Conservation (phyloP, 2,329 filamentous ascomycete species). For the Ophiocordyceps sinensis region DNA sequence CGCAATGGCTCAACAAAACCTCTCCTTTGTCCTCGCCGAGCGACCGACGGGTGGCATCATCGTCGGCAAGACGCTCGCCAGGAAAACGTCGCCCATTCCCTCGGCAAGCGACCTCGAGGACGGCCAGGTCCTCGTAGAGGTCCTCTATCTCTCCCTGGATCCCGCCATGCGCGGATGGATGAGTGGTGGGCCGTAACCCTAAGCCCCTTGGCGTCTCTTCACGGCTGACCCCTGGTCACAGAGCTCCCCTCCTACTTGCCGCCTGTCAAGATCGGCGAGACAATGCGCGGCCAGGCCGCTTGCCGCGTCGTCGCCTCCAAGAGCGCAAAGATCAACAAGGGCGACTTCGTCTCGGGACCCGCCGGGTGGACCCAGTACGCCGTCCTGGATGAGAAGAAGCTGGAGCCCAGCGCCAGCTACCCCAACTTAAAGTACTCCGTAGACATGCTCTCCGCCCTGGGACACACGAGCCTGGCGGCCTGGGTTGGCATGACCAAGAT, state of each 20-base stretch:
- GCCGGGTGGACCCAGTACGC: slow-evolving; percentile 55
- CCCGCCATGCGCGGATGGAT: slow-evolving; percentile 67
- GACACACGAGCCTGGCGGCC: slow-evolving; percentile 58
- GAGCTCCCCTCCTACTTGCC: slow-evolving; percentile 46
- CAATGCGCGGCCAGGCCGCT: slow-evolving; percentile 51
- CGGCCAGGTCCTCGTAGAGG: slow-evolving; percentile 48
- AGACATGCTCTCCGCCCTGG: slow-evolving; percentile 47
- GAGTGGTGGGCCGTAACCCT: slow-evolving; percentile 30
- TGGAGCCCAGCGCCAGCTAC: slow-evolving; percentile 24
- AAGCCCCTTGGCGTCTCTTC: too few relatives aligned
- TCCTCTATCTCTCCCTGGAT: slow-evolving; percentile 53
- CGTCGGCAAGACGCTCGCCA: slow-evolving; percentile 48
- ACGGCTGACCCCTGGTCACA: slow-evolving; percentile 5
- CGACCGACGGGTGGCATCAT: slow-evolving; percentile 46
- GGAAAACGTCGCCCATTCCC: slow-evolving; percentile 35
- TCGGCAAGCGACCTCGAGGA: slow-evolving; percentile 39
- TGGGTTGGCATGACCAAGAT: slow-evolving; percentile 62
- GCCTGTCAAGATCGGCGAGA: slow-evolving; percentile 51
- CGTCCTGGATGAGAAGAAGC: slow-evolving; percentile 37
- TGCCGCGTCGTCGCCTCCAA: slow-evolving; percentile 48
- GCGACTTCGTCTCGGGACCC: slow-evolving; percentile 39
- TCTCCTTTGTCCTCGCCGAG: slow-evolving; percentile 45
- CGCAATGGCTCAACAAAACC: slow-evolving; percentile 26
- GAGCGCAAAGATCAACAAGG: slow-evolving; percentile 36
- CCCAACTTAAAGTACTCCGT: slow-evolving; percentile 30